phyloP scores from a whole-genome alignment of 2,329 filamentous ascomycete species.

The Aureobasidium sp. region DNA sequence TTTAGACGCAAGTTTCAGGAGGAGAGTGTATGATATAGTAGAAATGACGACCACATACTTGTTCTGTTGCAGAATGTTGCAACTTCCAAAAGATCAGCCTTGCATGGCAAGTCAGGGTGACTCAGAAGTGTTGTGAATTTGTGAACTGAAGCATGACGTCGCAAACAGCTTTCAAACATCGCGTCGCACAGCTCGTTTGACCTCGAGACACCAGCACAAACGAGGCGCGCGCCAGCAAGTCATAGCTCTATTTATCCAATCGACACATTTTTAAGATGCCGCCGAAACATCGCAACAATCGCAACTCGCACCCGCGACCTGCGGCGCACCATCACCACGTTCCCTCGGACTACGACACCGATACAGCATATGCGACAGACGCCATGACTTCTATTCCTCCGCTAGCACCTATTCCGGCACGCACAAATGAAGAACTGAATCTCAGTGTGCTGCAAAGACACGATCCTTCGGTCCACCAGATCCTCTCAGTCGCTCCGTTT shows the following conservation, averaged over 20 bases:
- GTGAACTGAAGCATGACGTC: background rate
- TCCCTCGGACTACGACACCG: constrained; percentile 47
- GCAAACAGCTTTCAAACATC: background rate
- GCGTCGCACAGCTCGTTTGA: background rate
- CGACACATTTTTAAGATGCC: background rate
- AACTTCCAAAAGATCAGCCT: background rate
- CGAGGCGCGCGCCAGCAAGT: background rate
- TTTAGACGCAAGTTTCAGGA: background rate
- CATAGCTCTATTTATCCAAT: background rate
- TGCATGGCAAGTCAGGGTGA: background rate
- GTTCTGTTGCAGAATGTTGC: background rate
- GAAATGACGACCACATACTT: background rate
- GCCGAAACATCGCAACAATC: constrained; percentile 11
- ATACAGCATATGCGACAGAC: constrained; percentile 33
- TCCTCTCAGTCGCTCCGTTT: constrained; percentile 76
- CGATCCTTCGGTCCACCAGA: constrained; percentile 63
- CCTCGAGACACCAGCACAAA: background rate
- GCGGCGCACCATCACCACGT: constrained; percentile 7
- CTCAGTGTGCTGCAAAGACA: constrained; percentile 76
- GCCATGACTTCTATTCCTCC: constrained; percentile 18
- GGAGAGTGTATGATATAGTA: background rate
- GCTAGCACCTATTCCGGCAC: constrained; percentile 38
- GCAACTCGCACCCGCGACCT: constrained; percentile 5
- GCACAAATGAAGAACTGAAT: constrained; percentile 82
- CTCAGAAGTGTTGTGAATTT: background rate